Evolutionary conservation across 2,329 filamentous ascomycete genomes (phyloP).

Genomic region (Sporothrix dimorphospora): DNA sequence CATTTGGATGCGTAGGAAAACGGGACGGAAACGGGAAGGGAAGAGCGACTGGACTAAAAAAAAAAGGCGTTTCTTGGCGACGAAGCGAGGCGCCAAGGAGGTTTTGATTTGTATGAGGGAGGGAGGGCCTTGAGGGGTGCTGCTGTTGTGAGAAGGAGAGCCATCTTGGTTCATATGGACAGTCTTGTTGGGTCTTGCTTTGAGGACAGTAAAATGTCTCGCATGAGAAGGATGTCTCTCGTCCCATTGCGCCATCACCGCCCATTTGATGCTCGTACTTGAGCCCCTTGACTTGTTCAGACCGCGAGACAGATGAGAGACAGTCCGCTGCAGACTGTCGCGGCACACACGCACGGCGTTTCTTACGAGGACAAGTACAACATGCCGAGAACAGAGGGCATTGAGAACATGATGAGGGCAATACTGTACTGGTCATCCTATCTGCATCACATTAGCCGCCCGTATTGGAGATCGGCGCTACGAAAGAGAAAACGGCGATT

Average conservation of each 20-base stretch:
- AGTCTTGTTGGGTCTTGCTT: not conserved
- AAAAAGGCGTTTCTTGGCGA: not conserved
- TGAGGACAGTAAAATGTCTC: not conserved
- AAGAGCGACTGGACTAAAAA: not conserved
- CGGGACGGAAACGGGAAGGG: not conserved
- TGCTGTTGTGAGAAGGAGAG: constrained; percentile 1
- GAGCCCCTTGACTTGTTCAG: not conserved
- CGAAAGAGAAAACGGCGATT: not conserved
- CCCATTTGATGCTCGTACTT: not conserved
- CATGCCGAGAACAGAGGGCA: not conserved
- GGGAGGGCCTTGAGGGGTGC: not conserved
- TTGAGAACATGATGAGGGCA: not conserved
- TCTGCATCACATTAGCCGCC: constrained; percentile 23
- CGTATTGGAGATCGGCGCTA: constrained; percentile 20
- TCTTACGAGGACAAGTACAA: not conserved
- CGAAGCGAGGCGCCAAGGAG: not conserved
- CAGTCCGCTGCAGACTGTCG: not conserved
- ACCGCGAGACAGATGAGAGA: constrained; percentile 15
- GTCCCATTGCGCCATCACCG: constrained; percentile 12
- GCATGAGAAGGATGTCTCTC: not conserved
- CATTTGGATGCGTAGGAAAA: not conserved
- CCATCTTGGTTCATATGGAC: not conserved
- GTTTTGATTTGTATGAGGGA: not conserved
- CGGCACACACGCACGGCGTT: not conserved
- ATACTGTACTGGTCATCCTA: not conserved